Evolutionary conservation across 2,329 filamentous ascomycete genomes (phyloP), one percentile per base, ranked within the genome.

Genomic region (Phyllosticta capitalensis): DNA sequence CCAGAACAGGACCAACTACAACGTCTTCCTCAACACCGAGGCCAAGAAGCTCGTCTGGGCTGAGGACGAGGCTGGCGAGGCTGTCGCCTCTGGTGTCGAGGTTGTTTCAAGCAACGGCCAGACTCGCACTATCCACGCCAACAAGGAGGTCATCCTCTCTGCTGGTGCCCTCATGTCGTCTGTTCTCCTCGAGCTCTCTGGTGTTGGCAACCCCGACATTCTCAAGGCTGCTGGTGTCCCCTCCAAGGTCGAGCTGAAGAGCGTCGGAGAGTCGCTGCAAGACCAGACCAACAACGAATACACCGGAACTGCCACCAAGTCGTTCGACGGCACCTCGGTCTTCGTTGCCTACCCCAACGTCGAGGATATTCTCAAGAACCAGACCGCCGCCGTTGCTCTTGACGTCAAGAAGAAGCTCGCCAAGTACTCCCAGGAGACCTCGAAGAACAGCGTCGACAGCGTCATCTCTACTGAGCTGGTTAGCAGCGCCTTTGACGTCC

Each of bases 1-100:
- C 54, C 61, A 68, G 19, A 56, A 63, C 51, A 67, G 78, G 52
- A 54, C 66, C 2, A 81, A 80, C 62, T 66, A 80, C 1, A 64
- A 76, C 2, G 65, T 79, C 1, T 71, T 78, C 28, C 63, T 74
- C 19, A 76, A 78, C 61, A 75, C 76, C 0, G 68, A 68, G 1
- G 78, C 72, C 0, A 73, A 74, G 50, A 68, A 68, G 26, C 68
- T 80, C 17, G 60, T 75, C 5, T 79, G 75, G 73, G 51, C 63
- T 9, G 57, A 61, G 21, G 33, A 33, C 5, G 30, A 20, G 10
- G 12, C 22, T 9, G 57, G 33, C 5, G 30, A 65, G 5, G 60
- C 65, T 14, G 52, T 62, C 1, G 68, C 70, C 9, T 55, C 58
- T 14, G 69, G 67, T 5, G 64, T 72, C 21, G 62, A 71, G 58